Evolutionary conservation across 2,329 filamentous ascomycete species (phyloP), one percentile per base, ranked within the genome.

Genomic region (Penicillium hesseltinei): DNA sequence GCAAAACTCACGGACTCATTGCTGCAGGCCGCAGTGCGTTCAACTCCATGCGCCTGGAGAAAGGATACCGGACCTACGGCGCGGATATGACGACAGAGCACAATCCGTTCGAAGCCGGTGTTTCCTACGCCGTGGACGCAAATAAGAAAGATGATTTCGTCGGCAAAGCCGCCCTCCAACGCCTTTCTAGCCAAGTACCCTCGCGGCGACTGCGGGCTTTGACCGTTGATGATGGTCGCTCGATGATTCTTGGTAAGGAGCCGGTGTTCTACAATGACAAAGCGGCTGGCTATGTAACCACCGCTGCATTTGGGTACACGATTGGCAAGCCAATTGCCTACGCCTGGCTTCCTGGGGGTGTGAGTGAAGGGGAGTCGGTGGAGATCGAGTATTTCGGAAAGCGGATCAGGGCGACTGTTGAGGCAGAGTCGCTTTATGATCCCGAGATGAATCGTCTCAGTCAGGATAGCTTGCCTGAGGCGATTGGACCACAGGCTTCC

Each of bases 311-410:
- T 64, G 85, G 82, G 0, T 87, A 84, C 63, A 84, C 81, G 0
- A 67, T 87, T 10, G 71, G 82, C 27, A 85, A 82, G 68, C 84
- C 85, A 0, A 75, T 87, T 13, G 84, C 83, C 0, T 87, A 83
- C 66, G 80, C 83, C 0, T 85, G 83, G 73, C 70, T 88, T 13
- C 83, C 84, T 0, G 75, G 69, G 11, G 64, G 62, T 2, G 65
- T 85, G 2, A 56, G 52, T 0, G 78, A 82, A 43, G 83, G 83
- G 0, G 75, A 79, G 3, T 56, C 63, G 0, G 82, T 87, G 0
- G 83, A 86, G 65, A 77, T 88, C 55, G 83, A 86, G 63, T 88
- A 88, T 65, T 87, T 88, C 69, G 83, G 84, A 5, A 73, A 71
- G 56, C 75, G 76, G 11, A 79, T 86, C 51, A 62, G 64, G 49